Base-by-base conservation (phyloP, 805 yeast genomes). In the Cyberlindnera nakhonratchasimensis region DNA sequence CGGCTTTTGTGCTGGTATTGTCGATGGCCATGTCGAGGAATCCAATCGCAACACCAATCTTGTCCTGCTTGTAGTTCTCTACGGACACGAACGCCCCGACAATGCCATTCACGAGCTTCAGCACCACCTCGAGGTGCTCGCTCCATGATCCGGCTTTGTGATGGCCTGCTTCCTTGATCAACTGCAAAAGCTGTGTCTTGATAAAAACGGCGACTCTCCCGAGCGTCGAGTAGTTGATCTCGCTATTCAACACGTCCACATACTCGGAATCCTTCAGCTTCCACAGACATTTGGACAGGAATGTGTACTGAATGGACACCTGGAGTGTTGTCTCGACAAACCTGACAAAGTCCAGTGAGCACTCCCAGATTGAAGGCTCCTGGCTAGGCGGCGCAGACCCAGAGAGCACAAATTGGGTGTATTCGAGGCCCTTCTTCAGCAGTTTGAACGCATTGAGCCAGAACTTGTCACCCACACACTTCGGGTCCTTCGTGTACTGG, bases 1-100 rank as follows among this genome's bases (percentile, higher is more conserved):
- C n/a, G n/a, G 6, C 23, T 17, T 39, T 53, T n/a, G 34, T 48
- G 8, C 69, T 69, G 43, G 70, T 64, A 34, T 58, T 62, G 20
- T 59, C 58, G 18, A 53, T 56, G 2, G 64, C 47, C 34, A 58
- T 61, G 43, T 71, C 67, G 3, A 73, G 50, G 24, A 71, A 59
- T 2, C 77, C 79, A 29, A 74, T 61, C 4, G 74, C 69, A n/a
- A 62, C 62, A 7, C 79, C 79, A 16, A 73, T 39, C 29, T 67
- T 63, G 39, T 64, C 61, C 36, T 71, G 64, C 45, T 72, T 73
- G 52, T 73, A 73, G 39, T 61, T 54, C 36, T 73, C 77, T 29
- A 72, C 62, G 0, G 76, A 60, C 18, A 72, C 57, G 37, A 73
- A 67, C n/a, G 67, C 46, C 0, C 74, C 75, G 16, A 72, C 65